Evolutionary conservation across 306 rosid species (phyloP), one percentile per base, ranked within the genome.

Genomic region (Biancaea sappan): DNA sequence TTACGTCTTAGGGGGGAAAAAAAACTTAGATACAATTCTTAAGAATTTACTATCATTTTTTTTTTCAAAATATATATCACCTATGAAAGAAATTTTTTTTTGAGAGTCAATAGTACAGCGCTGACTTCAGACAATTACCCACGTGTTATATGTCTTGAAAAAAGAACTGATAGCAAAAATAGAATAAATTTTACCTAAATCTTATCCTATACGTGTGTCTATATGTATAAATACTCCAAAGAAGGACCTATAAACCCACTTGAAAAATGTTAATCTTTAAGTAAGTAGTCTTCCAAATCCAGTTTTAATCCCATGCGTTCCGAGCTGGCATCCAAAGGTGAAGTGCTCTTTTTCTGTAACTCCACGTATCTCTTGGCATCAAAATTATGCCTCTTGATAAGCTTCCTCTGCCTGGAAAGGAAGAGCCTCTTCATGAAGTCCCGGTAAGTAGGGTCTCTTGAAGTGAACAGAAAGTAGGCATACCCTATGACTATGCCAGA

Each of bases 361-460:
- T 88, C 96, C 69, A 54, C 82, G 82, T 76, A 90, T 65, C 88
- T 86, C 8, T 75, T 81, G 56, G 81, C 71, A 80, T 95, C 93
- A 77, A 95, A 95, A 64, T 77, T 52, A 13, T 56, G 70, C 84
- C 80, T 86, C 90, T 82, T 86, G 54, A 90, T 48, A 56, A 95
- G 86, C 82, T 88, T 92, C 89, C 88, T 92, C 81, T 87, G 98
- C 83, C 95, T 86, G 48, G 90, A 82, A 47, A 86, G 66, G 62
- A 92, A 90, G 18, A 95, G 99, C 73, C 96, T 92, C 90, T 92
- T 87, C 91, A 86, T 82, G 44, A 95, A 74, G 73, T 92, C 99
- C 66, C 82, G 97, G 87, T 95, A 95, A 18, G 96, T 86, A 21
- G 97, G 99, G 85, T 92, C 99, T 63, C 99, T 88, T 46, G 97